A percentile compares a stretch with the other conserved stretches of the same genome.
Conservation (phyloP, 768 basidiomycete genomes). For the Kockovaella imperatae region DNA sequence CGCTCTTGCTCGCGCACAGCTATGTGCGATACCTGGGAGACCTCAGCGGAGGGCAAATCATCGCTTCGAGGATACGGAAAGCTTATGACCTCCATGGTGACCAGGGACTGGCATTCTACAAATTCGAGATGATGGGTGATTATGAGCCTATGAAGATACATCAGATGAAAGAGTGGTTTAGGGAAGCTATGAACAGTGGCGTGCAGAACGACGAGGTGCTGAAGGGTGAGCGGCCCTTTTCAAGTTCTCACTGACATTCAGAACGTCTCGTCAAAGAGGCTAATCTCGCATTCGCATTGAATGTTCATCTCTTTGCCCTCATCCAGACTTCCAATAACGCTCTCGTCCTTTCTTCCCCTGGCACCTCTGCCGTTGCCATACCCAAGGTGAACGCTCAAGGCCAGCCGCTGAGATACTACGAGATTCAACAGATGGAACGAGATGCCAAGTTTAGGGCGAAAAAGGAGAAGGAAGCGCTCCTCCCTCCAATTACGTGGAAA, state of each 20-base stretch:
- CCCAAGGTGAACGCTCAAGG: background rate
- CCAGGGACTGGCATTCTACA: constrained; percentile 61
- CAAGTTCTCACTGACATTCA: background rate
- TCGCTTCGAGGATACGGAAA: constrained; percentile 58
- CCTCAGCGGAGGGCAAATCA: constrained; percentile 67
- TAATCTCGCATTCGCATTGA: constrained; percentile 34
- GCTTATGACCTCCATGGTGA: constrained; percentile 58
- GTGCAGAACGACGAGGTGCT: constrained; percentile 32
- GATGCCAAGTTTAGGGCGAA: background rate
- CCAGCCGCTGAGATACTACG: constrained; percentile 6
- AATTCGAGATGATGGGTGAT: constrained; percentile 50
- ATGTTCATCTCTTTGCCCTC: constrained; percentile 35
- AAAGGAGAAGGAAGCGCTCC: background rate
- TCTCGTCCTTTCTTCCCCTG: background rate
- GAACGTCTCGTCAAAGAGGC: constrained; percentile 29
- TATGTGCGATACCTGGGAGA: constrained; percentile 80
- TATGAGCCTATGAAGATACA: constrained; percentile 52
- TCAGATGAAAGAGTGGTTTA: constrained; percentile 58
- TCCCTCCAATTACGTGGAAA: background rate
- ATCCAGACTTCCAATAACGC: constrained; percentile 11
- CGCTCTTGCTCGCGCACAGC: constrained; percentile 63
- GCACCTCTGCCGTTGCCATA: background rate
- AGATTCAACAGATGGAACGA: constrained; percentile 4
- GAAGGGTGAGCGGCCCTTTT: constrained; percentile 49
- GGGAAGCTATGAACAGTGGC: constrained; percentile 35